These are phyloP conservation scores for Xylaria sp. DNA, from an alignment of 2,329 filamentous ascomycete genomes.

Conservation along the genomic window DNA sequence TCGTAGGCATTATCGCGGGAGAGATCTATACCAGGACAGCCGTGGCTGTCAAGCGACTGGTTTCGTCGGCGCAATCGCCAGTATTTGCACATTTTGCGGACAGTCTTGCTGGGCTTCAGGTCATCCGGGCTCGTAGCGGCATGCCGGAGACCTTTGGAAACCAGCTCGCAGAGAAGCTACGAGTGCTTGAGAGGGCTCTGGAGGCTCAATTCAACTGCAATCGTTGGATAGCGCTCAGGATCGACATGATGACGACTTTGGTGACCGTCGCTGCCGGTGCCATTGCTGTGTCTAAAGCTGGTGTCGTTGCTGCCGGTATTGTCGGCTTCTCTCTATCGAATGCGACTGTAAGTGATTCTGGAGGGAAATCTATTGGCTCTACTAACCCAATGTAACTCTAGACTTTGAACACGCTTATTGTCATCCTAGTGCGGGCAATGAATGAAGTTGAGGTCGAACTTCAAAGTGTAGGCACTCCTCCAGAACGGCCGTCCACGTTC, in stretches of 20 bases:
- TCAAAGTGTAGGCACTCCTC: constrained; percentile 59
- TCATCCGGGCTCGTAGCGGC: constrained; percentile 63
- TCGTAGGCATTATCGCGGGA: constrained; percentile 53
- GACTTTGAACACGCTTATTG: constrained; percentile 62
- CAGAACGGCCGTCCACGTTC: not conserved
- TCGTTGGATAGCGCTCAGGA: constrained; percentile 66
- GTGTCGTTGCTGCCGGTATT: constrained; percentile 60
- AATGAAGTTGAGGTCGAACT: constrained; percentile 68
- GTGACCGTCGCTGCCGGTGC: constrained; percentile 63
- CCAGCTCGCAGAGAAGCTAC: constrained; percentile 62
- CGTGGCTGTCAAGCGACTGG: constrained; percentile 55
- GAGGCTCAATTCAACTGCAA: constrained; percentile 67
- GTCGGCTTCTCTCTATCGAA: constrained; percentile 68
- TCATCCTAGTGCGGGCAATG: constrained; percentile 63
- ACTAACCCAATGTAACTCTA: constrained; percentile 35
- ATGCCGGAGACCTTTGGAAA: constrained; percentile 61
- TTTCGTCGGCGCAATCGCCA: constrained; percentile 59
- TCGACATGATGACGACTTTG: constrained; percentile 65
- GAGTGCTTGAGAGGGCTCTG: constrained; percentile 58
- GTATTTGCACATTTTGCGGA: constrained; percentile 68
- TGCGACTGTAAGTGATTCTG: constrained; percentile 55
- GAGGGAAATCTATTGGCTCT: not conserved
- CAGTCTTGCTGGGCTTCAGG: constrained; percentile 60
- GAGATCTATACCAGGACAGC: constrained; percentile 60
- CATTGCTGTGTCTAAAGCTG: constrained; percentile 62